phyloP scores from a whole-genome alignment of 371 early-diverging fungal species.

The Encephalitozoon hellem region DNA sequence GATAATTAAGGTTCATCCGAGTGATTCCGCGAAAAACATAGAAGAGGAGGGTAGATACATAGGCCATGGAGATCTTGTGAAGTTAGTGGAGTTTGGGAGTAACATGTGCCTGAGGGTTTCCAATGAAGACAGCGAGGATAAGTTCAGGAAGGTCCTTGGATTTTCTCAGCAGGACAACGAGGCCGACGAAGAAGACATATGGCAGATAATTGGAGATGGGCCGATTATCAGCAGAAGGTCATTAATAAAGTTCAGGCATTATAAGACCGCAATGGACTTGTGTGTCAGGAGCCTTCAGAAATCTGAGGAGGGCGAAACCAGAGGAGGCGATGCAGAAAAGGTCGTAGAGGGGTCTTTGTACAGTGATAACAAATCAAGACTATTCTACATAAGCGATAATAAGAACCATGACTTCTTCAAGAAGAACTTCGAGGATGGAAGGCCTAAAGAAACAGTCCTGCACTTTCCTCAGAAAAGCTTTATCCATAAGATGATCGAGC shows the following conservation, averaged over 20 bases:
- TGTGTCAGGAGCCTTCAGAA: neutral
- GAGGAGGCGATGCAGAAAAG: neutral
- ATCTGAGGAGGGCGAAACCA: neutral
- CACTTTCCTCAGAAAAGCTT: neutral
- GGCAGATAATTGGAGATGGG: conserved; percentile 7
- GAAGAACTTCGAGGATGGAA: conserved; percentile 1
- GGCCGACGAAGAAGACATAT: conserved; percentile 14
- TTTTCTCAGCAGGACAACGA: neutral
- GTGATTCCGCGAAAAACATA: neutral
- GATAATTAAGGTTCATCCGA: conserved; percentile 16
- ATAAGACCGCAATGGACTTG: conserved; percentile 4
- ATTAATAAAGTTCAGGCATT: neutral
- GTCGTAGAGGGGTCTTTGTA: conserved; percentile 4
- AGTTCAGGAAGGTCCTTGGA: conserved; percentile 9
- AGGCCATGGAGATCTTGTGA: conserved; percentile 24
- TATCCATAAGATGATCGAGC: neutral
- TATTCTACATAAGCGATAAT: conserved; percentile 23
- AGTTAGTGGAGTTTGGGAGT: neutral
- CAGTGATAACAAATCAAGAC: neutral
- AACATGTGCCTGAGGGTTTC: conserved; percentile 3
- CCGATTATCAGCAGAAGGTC: neutral
- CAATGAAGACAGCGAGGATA: neutral
- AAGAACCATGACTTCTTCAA: conserved; percentile 26
- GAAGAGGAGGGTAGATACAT: conserved; percentile 25
- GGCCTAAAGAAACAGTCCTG: neutral